These are phyloP conservation scores for Alternaria viburni DNA, from an alignment of 2,329 filamentous ascomycete species.

Conservation along the genomic window DNA sequence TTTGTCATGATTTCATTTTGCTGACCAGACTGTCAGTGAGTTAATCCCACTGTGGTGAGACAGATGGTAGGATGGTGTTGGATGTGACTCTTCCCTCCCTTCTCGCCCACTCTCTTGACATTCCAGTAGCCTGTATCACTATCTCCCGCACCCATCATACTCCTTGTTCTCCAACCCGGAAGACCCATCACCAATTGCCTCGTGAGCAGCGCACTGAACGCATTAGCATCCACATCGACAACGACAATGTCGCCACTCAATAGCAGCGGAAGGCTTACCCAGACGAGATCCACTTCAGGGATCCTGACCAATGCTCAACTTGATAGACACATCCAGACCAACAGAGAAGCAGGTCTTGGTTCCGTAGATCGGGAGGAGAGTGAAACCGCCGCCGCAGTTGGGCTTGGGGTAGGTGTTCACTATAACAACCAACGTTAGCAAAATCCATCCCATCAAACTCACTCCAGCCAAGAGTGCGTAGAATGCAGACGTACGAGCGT, in stretches of 20 bases:
- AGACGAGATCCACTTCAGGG: not conserved
- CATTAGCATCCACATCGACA: not conserved
- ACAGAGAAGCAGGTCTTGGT: not conserved
- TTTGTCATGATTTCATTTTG: too few relatives aligned
- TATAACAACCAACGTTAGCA: too few relatives aligned
- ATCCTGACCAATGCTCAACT: not conserved
- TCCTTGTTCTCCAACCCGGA: rapidly evolving
- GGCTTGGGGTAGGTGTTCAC: not conserved
- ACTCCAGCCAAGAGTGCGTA: too few relatives aligned
- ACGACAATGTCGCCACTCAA: too few relatives aligned
- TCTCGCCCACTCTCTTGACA: too few relatives aligned
- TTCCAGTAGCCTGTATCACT: not conserved
- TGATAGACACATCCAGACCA: not conserved
- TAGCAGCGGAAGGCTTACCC: not conserved
- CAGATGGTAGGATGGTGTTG: too few relatives aligned
- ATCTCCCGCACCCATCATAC: not conserved
- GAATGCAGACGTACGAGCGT: not conserved
- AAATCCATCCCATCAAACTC: too few relatives aligned
- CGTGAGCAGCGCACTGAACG: not conserved
- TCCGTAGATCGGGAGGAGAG: not conserved
- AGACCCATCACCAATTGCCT: rapidly evolving
- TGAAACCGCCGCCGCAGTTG: not conserved
- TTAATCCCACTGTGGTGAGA: too few relatives aligned
- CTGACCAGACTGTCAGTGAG: too few relatives aligned
- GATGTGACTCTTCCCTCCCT: too few relatives aligned